Evolutionary conservation across 805 yeast species (phyloP).

Genomic region (Candida hungchunana): DNA sequence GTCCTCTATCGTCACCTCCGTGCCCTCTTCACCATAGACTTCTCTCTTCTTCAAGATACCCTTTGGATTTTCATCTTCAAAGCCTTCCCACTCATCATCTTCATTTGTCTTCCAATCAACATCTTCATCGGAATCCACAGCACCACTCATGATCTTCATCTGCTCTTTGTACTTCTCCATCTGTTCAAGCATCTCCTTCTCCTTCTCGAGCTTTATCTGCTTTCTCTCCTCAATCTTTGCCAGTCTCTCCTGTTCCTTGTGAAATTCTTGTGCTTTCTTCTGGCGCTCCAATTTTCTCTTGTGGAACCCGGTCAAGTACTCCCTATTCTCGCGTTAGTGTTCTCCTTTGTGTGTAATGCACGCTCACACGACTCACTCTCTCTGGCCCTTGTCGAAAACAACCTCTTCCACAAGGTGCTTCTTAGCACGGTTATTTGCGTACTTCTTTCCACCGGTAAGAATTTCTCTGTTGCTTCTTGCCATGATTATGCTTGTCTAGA

Average conservation of each 20-base stretch:
- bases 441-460: conserved; percentile 81
- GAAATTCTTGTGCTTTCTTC: conserved; percentile 75
- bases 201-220: conserved; percentile 61
- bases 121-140: conserved; percentile 15
- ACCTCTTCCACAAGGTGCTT: conserved; percentile 78
- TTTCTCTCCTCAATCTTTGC: conserved; percentile 74
- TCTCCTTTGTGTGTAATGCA: no score
- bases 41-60: conserved; percentile 25
- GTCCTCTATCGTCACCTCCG: conserved; percentile 45
- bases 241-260: conserved; percentile 71
- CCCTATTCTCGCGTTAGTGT: conserved; percentile 33
- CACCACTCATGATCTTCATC: conserved; percentile 28
- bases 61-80: conserved; percentile 30
- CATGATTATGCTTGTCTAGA: conserved; percentile 11
- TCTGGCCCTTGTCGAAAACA: conserved; percentile 71
- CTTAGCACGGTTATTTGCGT: conserved; percentile 62
- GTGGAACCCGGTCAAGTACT: conserved; percentile 92
- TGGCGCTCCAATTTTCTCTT: conserved; percentile 86
- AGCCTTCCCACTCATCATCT: conserved; percentile 37
- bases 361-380: conserved; percentile 39
- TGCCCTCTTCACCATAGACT: conserved; percentile 32
- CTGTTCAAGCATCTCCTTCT: conserved; percentile 60
- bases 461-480: conserved; percentile 65
- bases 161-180: conserved; percentile 52
- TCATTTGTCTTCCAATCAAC: conserved; percentile 30